A percentile compares a stretch with the other conserved stretches of the same genome.
These are phyloP conservation scores for Aspergillus sclerotioniger DNA, from an alignment of 495 filamentous ascomycete species.

Conservation along the genomic window DNA sequence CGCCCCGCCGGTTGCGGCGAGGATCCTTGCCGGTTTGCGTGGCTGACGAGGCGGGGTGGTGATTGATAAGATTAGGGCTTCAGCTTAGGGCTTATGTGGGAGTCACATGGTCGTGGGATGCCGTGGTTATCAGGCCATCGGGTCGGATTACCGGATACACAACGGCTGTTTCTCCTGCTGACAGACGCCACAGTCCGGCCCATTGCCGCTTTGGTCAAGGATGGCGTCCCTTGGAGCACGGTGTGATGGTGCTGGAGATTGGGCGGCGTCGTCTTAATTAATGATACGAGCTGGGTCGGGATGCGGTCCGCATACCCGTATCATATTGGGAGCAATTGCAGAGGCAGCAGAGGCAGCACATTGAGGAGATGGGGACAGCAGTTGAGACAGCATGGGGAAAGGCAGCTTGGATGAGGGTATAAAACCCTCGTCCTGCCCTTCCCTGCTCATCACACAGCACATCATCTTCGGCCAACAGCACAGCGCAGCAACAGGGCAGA, in stretches of 20 bases:
- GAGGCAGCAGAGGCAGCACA: too few species aligned
- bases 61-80: conserved; percentile 23
- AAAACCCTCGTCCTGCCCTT: background rate
- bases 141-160: background rate
- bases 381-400: background rate
- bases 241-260: background rate
- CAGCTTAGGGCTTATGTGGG: conserved; percentile 2
- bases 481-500: background rate
- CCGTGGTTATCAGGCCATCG: background rate
- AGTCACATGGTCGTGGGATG: background rate
- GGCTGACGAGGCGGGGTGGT: conserved; percentile 16
- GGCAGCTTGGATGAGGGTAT: background rate
- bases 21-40: background rate
- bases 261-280: background rate
- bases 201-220: conserved; percentile 20
- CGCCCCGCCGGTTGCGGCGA: background rate
- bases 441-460: background rate
- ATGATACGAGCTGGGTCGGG: background rate
- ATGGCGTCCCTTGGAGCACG: conserved; percentile 1
- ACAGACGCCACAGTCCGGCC: background rate
- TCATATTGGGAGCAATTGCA: too few species aligned
- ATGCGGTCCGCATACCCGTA: conserved; percentile 4
- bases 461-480: too few species aligned
- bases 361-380: too few species aligned
- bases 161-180: background rate